These are phyloP conservation scores for Erysimum cheiranthoides DNA, from an alignment of 345 rosid genomes.

Conservation along the genomic window DNA sequence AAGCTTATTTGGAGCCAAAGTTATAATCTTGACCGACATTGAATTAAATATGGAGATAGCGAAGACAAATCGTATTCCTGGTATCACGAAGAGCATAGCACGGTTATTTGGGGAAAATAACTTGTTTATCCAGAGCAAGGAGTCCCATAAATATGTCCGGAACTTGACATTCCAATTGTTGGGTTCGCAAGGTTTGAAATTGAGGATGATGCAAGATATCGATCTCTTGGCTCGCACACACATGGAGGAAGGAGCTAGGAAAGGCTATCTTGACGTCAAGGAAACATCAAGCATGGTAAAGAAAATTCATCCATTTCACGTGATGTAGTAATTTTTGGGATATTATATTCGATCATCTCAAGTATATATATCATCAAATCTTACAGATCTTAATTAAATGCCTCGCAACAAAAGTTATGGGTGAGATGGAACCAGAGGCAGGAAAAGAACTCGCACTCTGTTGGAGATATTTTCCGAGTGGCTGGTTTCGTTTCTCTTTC, in stretches of 20 bases:
- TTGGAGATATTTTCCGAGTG: slow-evolving; percentile 33
- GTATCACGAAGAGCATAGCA: slow-evolving; percentile 15
- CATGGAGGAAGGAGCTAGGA: slow-evolving; percentile 24
- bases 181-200: slow-evolving; percentile 30
- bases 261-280: slow-evolving; percentile 7
- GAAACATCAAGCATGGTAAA: slow-evolving; percentile 29
- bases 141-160: slow-evolving; percentile 24
- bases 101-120: slow-evolving; percentile 30
- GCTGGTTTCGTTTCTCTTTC: slow-evolving; percentile 26
- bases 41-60: slow-evolving; percentile 39
- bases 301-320: not conserved
- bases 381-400: slow-evolving; percentile 34
- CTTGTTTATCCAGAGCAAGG: slow-evolving; percentile 23
- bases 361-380: not conserved
- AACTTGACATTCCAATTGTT: slow-evolving; percentile 21
- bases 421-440: slow-evolving; percentile 36
- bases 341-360: too few relatives aligned
- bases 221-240: slow-evolving; percentile 26
- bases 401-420: slow-evolving; percentile 38
- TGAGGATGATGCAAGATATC: slow-evolving; percentile 21
- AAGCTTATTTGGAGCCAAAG: slow-evolving; percentile 38
- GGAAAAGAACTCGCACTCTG: slow-evolving; percentile 29
- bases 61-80: slow-evolving; percentile 28
- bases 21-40: slow-evolving; percentile 32
- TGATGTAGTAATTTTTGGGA: too few relatives aligned